Evolutionary conservation across 2,329 filamentous ascomycete species (phyloP), one percentile per base, ranked within the genome.

Genomic region (Cladosporium velox): DNA sequence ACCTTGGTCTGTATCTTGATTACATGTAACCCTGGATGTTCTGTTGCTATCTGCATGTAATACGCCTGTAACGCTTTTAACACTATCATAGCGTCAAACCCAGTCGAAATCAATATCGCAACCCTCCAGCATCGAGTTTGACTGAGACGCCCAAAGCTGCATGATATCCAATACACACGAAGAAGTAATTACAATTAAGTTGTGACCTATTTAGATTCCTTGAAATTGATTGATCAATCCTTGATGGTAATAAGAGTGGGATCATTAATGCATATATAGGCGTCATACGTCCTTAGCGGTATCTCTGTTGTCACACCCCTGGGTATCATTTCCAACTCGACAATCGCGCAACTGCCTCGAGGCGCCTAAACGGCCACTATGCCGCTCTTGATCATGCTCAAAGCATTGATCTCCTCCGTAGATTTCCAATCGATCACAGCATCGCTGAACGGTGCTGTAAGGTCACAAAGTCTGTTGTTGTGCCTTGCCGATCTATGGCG

Each of bases 191-290:
- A 11, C n/a, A 21, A 8, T 0, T 4, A 21, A 10, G 3, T 12
- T 11, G 7, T 2, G n/a, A 21, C 4, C 7, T 21, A 21, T 47
- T 47, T 21, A 2, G n/a, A 47, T 21, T 7, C 2, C 15, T 6
- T 8, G 11, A 1, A 47, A n/a, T 12, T 3, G n/a, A 21, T 12
- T 47, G 10, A 47, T 44, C 21, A 8, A 47, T 11, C 0, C 0
- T 47, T 47, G 0, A 11, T 34, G 32, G 2, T 34, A 18, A 32
- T 55, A 55, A 55, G 52, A 30, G 52, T 30, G 34, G 32, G 21
- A 34, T 58, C 55, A 26, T 58, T 58, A 41, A 47, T 58, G 34
- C 55, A 58, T 58, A 41, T 35, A 24, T 41, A 58, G 4, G 55
- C 28, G 52, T 55, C 24, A 12, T 26, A 41, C 55, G 55, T 58